Evolutionary conservation across 2,329 filamentous ascomycete species (phyloP).

Genomic region (Pseudogymnoascus sp.): DNA sequence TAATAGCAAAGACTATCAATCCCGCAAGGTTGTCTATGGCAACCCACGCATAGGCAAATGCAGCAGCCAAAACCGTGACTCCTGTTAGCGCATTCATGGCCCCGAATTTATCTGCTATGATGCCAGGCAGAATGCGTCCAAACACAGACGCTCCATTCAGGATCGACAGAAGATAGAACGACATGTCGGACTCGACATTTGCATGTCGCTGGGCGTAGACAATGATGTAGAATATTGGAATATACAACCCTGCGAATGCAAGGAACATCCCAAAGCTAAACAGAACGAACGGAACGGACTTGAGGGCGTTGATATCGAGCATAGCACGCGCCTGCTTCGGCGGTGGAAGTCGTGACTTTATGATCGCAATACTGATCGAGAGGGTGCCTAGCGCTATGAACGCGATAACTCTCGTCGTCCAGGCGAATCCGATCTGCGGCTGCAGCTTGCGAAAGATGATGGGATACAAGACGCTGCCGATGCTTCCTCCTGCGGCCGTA

Average conservation of each 20-base stretch:
- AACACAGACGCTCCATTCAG: slow-evolving; percentile 46
- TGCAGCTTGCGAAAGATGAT: slow-evolving; percentile 54
- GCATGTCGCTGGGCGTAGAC: slow-evolving; percentile 35
- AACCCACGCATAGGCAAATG: slow-evolving; percentile 36
- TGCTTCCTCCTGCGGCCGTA: slow-evolving; percentile 41
- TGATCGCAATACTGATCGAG: slow-evolving; percentile 42
- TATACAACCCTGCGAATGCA: not conserved
- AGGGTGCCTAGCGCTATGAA: slow-evolving; percentile 51
- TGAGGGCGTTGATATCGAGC: not conserved
- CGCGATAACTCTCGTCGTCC: slow-evolving; percentile 49
- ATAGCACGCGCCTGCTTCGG: not conserved
- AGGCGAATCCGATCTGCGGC: slow-evolving; percentile 44
- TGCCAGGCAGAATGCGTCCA: slow-evolving; percentile 48
- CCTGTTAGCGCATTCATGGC: slow-evolving; percentile 47
- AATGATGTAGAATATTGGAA: slow-evolving; percentile 30
- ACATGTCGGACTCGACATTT: slow-evolving; percentile 35
- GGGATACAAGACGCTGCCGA: slow-evolving; percentile 52
- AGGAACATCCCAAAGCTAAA: not conserved
- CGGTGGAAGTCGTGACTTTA: slow-evolving; percentile 43
- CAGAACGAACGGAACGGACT: not conserved
- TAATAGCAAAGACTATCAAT: slow-evolving; percentile 54
- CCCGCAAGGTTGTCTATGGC: slow-evolving; percentile 45
- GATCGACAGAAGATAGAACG: slow-evolving; percentile 44
- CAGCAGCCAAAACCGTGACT: slow-evolving; percentile 38
- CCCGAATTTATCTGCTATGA: slow-evolving; percentile 46